Conservation (phyloP, 352 stramenopile genomes). For the Phytophthora palmivora region DNA sequence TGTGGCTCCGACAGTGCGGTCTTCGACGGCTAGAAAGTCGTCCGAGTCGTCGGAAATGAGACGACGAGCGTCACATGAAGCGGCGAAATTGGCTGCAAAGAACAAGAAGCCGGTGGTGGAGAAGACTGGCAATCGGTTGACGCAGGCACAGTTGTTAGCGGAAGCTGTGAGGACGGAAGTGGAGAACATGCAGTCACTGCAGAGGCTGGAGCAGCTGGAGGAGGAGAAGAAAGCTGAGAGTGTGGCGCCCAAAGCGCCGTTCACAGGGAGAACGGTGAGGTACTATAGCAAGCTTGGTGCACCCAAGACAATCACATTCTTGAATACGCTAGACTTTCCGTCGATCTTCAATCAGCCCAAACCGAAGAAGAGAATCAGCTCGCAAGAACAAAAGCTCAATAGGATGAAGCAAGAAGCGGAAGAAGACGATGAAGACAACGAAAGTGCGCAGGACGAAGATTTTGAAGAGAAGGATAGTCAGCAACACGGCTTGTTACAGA, state of each 20-base stretch:
- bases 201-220: conserved; percentile 78
- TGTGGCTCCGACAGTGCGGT: conserved; percentile 52
- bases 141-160: conserved; percentile 69
- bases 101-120: conserved; percentile 35
- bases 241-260: conserved; percentile 70
- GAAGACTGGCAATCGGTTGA: conserved; percentile 64
- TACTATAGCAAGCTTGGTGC: conserved; percentile 69
- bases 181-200: conserved; percentile 82
- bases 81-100: conserved; percentile 48
- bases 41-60: conserved; percentile 68
- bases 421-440: conserved; percentile 41
- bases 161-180: conserved; percentile 84
- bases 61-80: conserved; percentile 58
- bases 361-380: conserved; percentile 62
- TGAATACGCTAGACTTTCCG: conserved; percentile 75
- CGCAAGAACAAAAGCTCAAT: conserved; percentile 40
- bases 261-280: conserved; percentile 71
- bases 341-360: conserved; percentile 70
- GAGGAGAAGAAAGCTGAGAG: conserved; percentile 84
- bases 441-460: conserved; percentile 33
- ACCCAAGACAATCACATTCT: conserved; percentile 85
- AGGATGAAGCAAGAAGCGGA: conserved; percentile 39
- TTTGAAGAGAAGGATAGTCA: conserved; percentile 38
- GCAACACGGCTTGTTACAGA: conserved; percentile 36
- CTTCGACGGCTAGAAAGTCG: conserved; percentile 67